These are phyloP conservation scores for Dioscorea zingiberensis DNA, from an alignment of 106 monocot species.

Conservation along the genomic window DNA sequence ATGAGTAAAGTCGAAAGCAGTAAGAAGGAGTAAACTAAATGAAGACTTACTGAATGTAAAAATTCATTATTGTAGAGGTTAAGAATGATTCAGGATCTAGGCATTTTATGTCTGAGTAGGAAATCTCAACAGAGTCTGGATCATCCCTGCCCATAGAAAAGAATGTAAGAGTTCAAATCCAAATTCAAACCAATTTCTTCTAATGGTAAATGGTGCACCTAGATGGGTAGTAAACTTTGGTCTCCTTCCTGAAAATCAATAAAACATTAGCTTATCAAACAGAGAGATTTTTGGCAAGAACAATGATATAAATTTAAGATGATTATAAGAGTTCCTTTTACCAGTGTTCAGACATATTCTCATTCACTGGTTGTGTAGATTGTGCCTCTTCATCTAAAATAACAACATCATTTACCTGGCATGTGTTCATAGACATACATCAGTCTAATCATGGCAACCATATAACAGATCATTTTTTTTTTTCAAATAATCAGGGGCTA, in stretches of 20 bases:
- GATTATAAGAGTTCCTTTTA: constrained; percentile 10
- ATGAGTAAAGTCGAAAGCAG: neutral
- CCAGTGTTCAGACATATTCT: constrained; percentile 26
- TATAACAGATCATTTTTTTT: neutral
- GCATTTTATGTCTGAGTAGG: constrained; percentile 66
- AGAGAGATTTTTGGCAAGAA: neutral
- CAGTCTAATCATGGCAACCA: neutral
- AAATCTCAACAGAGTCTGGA: constrained; percentile 67
- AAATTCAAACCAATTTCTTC: neutral
- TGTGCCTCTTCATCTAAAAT: constrained; percentile 36
- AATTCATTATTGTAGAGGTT: constrained; percentile 89
- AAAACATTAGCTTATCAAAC: neutral
- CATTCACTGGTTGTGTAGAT: constrained; percentile 6
- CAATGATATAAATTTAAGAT: neutral
- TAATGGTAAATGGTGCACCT: constrained; percentile 36
- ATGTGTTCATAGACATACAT: neutral
- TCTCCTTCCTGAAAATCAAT: constrained; percentile 44
- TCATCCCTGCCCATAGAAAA: constrained; percentile 48
- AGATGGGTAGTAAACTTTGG: constrained; percentile 77
- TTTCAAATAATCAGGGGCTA: neutral
- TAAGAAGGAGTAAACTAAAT: neutral
- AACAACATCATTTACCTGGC: constrained; percentile 39
- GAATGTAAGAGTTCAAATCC: neutral
- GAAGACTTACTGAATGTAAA: constrained; percentile 73
- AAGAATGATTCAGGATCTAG: constrained; percentile 70